A percentile compares a stretch with the other conserved stretches of the same genome.
These are phyloP conservation scores for Penicillium crustosum DNA, from an alignment of 2,329 filamentous ascomycete species.

Conservation along the genomic window DNA sequence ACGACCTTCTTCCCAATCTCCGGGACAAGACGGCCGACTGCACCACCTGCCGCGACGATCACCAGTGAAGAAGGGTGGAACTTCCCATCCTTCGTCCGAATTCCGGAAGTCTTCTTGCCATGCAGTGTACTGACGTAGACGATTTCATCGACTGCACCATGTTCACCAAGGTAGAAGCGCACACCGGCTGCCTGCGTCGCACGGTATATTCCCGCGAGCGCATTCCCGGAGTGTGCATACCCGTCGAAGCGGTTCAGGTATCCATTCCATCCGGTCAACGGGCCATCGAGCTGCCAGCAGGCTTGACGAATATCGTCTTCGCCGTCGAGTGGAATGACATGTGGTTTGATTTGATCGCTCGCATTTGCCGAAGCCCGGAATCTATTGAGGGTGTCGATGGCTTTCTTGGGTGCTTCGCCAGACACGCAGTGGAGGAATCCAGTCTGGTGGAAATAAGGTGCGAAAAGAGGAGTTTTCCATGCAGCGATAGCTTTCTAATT, in stretches of 20 bases:
- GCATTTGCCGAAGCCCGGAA: constrained; percentile 42
- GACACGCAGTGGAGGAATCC: constrained; percentile 55
- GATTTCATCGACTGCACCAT: constrained; percentile 43
- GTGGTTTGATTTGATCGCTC: constrained; percentile 37
- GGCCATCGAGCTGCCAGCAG: constrained; percentile 52
- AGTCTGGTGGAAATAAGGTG: constrained; percentile 54
- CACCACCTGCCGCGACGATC: constrained; percentile 56
- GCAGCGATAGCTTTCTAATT: constrained; percentile 51
- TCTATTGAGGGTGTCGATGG: constrained; percentile 47
- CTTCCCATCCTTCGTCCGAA: constrained; percentile 42
- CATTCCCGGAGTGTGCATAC: constrained; percentile 57
- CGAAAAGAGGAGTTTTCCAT: constrained; percentile 56
- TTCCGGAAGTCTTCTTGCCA: constrained; percentile 29
- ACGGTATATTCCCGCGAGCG: constrained; percentile 50
- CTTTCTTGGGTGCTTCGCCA: constrained; percentile 49
- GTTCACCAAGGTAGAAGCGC: constrained; percentile 46
- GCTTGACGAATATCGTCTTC: constrained; percentile 44
- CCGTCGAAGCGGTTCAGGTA: constrained; percentile 60
- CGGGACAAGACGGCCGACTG: constrained; percentile 50
- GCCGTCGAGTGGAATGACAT: constrained; percentile 41
- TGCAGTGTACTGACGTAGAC: constrained; percentile 32
- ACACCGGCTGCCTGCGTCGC: constrained; percentile 44
- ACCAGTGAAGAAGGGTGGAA: constrained; percentile 43
- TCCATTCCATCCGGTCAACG: constrained; percentile 55
- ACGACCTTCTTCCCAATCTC: constrained; percentile 52